These are phyloP conservation scores for Zarea fungicola DNA, from an alignment of 2,329 filamentous ascomycete genomes.

Conservation along the genomic window DNA sequence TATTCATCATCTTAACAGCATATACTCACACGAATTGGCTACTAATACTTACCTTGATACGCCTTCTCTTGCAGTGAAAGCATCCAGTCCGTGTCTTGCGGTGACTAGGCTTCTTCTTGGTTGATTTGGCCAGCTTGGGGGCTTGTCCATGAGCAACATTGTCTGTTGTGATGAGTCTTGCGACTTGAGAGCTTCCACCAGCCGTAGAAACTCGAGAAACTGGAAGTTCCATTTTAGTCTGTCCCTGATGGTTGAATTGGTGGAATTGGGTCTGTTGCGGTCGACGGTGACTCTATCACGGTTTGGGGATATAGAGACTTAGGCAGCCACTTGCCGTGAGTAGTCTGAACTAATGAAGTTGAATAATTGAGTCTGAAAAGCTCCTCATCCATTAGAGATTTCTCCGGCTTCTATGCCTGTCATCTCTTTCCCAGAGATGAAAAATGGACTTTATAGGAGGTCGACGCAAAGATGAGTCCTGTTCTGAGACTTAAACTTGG, in stretches of 20 bases:
- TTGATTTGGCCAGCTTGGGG: neutral
- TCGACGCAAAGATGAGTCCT: neutral
- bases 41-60: neutral
- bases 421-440: too few relatives aligned
- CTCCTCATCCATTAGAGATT: too few relatives aligned
- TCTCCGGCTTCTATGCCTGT: too few relatives aligned
- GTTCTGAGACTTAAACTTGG: neutral
- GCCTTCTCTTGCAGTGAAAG: conserved; percentile 4
- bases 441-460: too few relatives aligned
- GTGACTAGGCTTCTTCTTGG: conserved; percentile 1
- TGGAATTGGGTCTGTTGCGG: too few relatives aligned
- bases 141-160: neutral
- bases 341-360: too few relatives aligned
- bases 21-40: too few relatives aligned
- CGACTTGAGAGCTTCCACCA: neutral
- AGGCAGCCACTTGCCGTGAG: too few relatives aligned
- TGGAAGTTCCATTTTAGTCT: neutral
- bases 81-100: conserved; percentile 10
- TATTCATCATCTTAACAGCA: neutral
- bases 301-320: too few relatives aligned
- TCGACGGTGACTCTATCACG: too few relatives aligned
- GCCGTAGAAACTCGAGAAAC: neutral
- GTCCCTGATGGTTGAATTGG: neutral
- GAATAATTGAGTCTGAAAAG: too few relatives aligned
- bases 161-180: neutral